Base-by-base conservation (phyloP, 495 filamentous ascomycete genomes). In the Neohortaea acidophila region DNA sequence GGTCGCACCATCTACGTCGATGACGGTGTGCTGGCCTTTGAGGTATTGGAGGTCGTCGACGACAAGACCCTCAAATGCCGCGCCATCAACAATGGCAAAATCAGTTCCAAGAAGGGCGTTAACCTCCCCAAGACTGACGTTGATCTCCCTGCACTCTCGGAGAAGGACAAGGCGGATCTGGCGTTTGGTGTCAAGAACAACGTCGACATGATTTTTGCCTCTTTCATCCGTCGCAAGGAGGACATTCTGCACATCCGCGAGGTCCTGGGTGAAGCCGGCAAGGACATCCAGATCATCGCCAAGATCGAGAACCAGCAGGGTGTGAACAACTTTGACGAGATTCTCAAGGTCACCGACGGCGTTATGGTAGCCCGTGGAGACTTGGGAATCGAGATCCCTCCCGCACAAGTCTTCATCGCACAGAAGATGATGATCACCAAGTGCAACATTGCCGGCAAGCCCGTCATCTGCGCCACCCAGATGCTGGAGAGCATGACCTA, bases 391-490 rank as follows among this genome's bases (percentile, higher is more conserved):
- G 89, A 97, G 63, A 97, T 97, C 55, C 84, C 89, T 14, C 85
- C 91, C 25, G 82, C 87, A 37, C 91, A 97, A 71, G 89, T 97
- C 38, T 97, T 96, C 65, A 79, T 92, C 47, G 89, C 89, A 33
- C 89, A 97, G 72, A 97, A 97, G 77, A 96, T 96, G 84, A 86
- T 97, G 79, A 96, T 96, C 64, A 84, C 87, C 59, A 96, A 94
- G 77, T 96, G 91, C 73, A 97, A 97, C 70, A 79, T 94, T 56
- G 87, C 86, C 51, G 89, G 91, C 59, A 97, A 97, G 72, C 89
- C 89, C 45, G 83, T 84, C 55, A 94, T 96, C 58, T 94, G 86
- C 60, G 83, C 83, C 35, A 84, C 81, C 21, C 77, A 85, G 62
- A 84, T 84, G 79, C 70, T 97, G 45, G 89, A 97, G 72, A 92